phyloP scores from a whole-genome alignment of 169 alveolate species.

The Amoebophrya sp. region DNA sequence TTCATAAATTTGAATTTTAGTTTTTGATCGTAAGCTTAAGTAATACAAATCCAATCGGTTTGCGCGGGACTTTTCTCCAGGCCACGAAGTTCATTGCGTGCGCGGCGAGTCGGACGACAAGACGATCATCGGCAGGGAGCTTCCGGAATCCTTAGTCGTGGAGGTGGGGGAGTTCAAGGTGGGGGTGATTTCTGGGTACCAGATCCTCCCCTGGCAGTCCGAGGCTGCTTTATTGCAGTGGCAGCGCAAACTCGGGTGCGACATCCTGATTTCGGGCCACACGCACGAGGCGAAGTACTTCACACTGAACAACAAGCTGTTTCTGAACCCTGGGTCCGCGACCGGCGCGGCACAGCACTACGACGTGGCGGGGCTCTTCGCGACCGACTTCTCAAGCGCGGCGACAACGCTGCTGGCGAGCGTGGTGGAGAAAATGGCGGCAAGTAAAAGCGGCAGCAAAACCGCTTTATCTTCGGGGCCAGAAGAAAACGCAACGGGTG shows the following conservation, averaged over 20 bases:
- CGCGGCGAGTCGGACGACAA: background rate
- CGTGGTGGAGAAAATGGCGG: too few species aligned
- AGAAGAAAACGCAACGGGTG: too few species aligned
- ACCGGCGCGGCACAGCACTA: slow-evolving; percentile 1
- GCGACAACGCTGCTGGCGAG: background rate
- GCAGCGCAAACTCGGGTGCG: background rate
- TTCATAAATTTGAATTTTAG: too few species aligned
- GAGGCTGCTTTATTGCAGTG: background rate
- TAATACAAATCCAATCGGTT: too few species aligned
- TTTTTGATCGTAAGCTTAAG: too few species aligned
- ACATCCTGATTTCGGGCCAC: background rate
- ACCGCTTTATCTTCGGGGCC: too few species aligned
- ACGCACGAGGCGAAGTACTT: background rate
- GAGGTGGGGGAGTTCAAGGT: background rate
- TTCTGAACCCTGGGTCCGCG: background rate
- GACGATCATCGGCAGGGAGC: background rate
- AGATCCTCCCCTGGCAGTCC: background rate
- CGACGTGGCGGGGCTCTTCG: background rate
- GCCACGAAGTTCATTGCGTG: background rate
- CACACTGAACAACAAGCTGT: background rate
- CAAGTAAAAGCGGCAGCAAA: too few species aligned
- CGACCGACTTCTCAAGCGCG: background rate
- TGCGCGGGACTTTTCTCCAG: background rate
- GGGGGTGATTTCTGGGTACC: background rate
- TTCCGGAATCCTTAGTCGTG: background rate